Conservation (phyloP, 345 rosid genomes). For the Cardamine chenopodiifolia region DNA sequence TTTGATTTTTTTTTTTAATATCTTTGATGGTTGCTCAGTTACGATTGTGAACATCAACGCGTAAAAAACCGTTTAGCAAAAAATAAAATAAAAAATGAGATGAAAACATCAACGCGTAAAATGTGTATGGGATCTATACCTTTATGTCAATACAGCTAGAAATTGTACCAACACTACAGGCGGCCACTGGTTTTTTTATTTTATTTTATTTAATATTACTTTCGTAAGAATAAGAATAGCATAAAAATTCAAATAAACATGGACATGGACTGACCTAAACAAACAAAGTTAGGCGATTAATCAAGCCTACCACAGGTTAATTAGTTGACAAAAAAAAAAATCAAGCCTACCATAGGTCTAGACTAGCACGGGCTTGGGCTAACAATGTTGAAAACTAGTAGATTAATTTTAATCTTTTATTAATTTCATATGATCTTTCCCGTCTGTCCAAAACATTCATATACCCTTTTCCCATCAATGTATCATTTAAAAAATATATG, state of each 20-base stretch:
- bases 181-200: neutral
- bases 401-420: too few relatives aligned
- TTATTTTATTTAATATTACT: neutral
- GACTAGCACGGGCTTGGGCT: neutral
- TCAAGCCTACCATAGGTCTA: neutral
- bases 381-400: neutral
- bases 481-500: neutral
- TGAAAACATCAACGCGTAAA: neutral
- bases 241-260: slow-evolving; percentile 4
- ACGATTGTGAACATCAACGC: neutral
- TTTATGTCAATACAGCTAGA: too few relatives aligned
- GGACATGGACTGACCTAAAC: slow-evolving; percentile 7
- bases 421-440: too few relatives aligned
- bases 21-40: neutral
- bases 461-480: neutral
- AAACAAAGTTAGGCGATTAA: slow-evolving; percentile 15
- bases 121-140: neutral
- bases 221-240: neutral
- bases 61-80: neutral
- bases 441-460: neutral
- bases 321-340: neutral
- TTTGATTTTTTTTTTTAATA: too few relatives aligned
- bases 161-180: neutral
- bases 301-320: slow-evolving; percentile 5
- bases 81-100: too few relatives aligned